Base-by-base conservation (phyloP, 441 rosid species). In the Metrosideros polymorpha region DNA sequence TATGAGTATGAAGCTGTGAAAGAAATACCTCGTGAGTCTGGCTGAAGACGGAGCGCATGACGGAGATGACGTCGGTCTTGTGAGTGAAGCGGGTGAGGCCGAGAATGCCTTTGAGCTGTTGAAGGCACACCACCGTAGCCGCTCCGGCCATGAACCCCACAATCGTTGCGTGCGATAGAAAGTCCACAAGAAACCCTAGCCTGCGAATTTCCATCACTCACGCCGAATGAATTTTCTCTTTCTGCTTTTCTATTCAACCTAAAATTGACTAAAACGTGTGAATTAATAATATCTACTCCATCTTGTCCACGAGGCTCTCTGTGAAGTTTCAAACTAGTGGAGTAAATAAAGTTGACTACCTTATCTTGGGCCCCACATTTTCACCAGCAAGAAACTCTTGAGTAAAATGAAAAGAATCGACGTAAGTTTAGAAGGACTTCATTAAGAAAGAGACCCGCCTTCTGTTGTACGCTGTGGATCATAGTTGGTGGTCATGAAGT, bases 61-160 rank as follows among this genome's bases (percentile, higher is more conserved):
- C 99, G 2, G 98, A 95, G 86, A 95, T 84, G 76, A 97, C 83
- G 85, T 97, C 98, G 7, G 99, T 96, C 32, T 93, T 89, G 22
- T 91, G 97, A 17, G 99, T 97, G 89, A 97, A 97, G 83, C 87
- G 96, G 10, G 91, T 91, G 35, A 97, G 97, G 35, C 99, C 99
- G 12, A 97, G 92, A 27, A 96, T 89, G 82, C 98, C 98, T 89
- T 96, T 97, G 17, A 97, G 95, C 92, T 96, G 99, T 85, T 97
- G 99, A 84, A 96, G 89, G 86, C 94, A 92, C 75, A 97, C 99
- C 49, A 97, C 99, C 4, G 99, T 96, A 6, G 99, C 99, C 84
- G 98, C 99, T 87, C 99, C 99, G 85, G 92, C 99, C 99, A 96
- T 97, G 91, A 96, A 97, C 29, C 99, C 99, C 86, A 97, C 98